Base-by-base conservation (phyloP, 306 rosid species). In the Medicago lupulina region DNA sequence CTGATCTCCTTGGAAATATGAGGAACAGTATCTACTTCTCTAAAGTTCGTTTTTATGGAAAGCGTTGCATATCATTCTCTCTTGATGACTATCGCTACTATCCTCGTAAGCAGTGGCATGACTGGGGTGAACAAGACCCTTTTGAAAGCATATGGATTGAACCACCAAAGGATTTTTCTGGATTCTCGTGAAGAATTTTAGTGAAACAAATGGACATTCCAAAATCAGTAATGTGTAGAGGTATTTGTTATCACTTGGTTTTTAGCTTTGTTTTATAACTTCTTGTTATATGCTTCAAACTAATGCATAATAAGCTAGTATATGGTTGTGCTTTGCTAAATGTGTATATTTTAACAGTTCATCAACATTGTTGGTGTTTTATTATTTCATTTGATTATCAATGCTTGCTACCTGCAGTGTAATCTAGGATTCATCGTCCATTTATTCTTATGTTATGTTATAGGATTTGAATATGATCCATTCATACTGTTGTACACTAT, bases 61-160 rank as follows among this genome's bases (percentile, higher is more conserved):
- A 87, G 76, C 84, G 93, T 0, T 90, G 97, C 82, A 86, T 92
- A 81, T 90, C 96, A 41, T 90, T 84, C 86, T 92, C 96, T 25
- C 87, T 92, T 14, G 86, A 85, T 23, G 83, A 84, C 59, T 66
- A 25, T 70, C 86, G 93, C 78, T 92, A 90, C 85, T 91, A 87
- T 71, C 96, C 97, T 54, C 96, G 93, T 46, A 92, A 92, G 87
- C 89, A 88, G 80, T 92, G 85, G 71, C 85, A 90, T 84, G 96
- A 92, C 65, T 92, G 97, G 93, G 96, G 92, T 73, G 96, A 92
- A 72, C 92, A 86, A 85, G 93, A 90, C 76, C 92, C 96, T 19
- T 92, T 88, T 16, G 91, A 87, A 76, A 88, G 83, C 77, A 88
- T 92, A 69, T 92, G 97, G 97, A 80, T 92, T 70, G 96, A 92